A percentile compares a stretch with the other conserved stretches of the same genome.
phyloP scores from a whole-genome alignment of 1,284 basidiomycete genomes.

The Cystobasidium pallidum region DNA sequence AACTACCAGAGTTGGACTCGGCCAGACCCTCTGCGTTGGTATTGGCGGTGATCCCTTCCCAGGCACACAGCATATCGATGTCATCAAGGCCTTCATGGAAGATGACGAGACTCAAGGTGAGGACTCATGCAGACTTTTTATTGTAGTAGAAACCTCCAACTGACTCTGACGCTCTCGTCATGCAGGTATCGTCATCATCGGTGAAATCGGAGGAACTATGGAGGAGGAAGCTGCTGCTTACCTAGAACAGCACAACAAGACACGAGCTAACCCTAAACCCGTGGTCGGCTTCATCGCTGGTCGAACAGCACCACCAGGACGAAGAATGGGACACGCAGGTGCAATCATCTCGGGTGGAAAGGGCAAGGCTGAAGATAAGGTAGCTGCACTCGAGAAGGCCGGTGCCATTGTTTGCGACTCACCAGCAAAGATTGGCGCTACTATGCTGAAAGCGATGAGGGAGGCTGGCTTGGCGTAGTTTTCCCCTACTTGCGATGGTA shows the following conservation, averaged over 20 bases:
- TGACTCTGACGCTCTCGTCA: not conserved
- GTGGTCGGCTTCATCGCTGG: constrained; percentile 98
- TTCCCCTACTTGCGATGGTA: not conserved
- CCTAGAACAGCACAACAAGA: constrained; percentile 89
- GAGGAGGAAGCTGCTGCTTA: constrained; percentile 96
- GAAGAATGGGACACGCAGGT: constrained; percentile 98
- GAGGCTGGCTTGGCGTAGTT: constrained; percentile 74
- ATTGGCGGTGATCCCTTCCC: constrained; percentile 99
- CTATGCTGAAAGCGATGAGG: constrained; percentile 88
- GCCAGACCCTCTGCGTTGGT: constrained; percentile 94
- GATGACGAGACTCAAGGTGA: constrained; percentile 85
- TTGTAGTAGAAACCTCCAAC: not conserved
- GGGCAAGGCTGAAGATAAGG: constrained; percentile 94
- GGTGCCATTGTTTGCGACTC: constrained; percentile 93
- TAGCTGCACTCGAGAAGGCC: constrained; percentile 87
- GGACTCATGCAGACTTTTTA: not conserved
- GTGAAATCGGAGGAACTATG: constrained; percentile 99
- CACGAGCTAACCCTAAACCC: constrained; percentile 82
- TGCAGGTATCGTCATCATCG: constrained; percentile 91
- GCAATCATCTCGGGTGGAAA: constrained; percentile 98
- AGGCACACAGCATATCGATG: constrained; percentile 92
- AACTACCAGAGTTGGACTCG: constrained; percentile 93
- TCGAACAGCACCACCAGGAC: constrained; percentile 88
- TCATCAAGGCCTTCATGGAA: constrained; percentile 92
- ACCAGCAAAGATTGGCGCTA: constrained; percentile 87